Conservation (phyloP, 805 yeast genomes). For the Ogataea nakhonphanomensis region DNA sequence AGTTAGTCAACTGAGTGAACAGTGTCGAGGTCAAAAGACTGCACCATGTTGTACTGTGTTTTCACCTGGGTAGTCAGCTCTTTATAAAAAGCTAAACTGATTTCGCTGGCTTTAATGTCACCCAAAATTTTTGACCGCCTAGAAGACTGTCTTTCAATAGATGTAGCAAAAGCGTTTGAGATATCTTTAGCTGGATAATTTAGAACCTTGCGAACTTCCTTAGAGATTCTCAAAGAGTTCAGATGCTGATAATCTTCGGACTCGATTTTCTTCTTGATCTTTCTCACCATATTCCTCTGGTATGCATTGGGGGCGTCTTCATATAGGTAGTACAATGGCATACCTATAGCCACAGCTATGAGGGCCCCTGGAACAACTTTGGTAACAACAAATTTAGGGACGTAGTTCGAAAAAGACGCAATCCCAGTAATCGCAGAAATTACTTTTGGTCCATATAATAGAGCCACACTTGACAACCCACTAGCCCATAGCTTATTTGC, state of each 20-base stretch:
- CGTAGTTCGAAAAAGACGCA: constrained; percentile 29
- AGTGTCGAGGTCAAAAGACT: constrained; percentile 18
- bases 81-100: constrained; percentile 53
- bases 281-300: constrained; percentile 76
- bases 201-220: constrained; percentile 79
- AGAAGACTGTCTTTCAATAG: constrained; percentile 56
- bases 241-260: constrained; percentile 72
- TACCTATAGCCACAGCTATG: constrained; percentile 32
- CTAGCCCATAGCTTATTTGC: constrained; percentile 26
- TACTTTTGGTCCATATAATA: constrained; percentile 29
- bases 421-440: constrained; percentile 31
- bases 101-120: constrained; percentile 52
- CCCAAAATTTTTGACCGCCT: constrained; percentile 55
- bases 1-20: constrained; percentile 5
- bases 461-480: constrained; percentile 26
- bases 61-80: constrained; percentile 33
- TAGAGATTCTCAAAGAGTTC: constrained; percentile 74
- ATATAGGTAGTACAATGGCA: constrained; percentile 48
- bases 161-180: constrained; percentile 60
- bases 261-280: constrained; percentile 59
- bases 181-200: constrained; percentile 82
- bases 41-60: constrained; percentile 19
- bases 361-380: constrained; percentile 34
- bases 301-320: constrained; percentile 86
- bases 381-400: constrained; percentile 21